Conservation (phyloP, 805 yeast species). For the Zygoascus bituminiphila region DNA sequence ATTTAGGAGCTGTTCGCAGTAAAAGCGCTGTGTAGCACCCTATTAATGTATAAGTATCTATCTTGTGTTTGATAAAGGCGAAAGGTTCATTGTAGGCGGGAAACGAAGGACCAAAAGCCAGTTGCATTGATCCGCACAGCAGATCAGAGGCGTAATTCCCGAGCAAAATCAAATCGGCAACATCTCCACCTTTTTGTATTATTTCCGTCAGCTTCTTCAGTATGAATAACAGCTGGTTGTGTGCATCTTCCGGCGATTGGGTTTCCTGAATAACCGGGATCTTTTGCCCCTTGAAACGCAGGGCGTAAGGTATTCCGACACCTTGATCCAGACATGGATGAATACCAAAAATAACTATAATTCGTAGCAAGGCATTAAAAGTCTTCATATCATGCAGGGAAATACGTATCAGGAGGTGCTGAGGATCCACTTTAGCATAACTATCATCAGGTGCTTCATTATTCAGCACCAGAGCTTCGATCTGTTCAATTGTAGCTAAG, state of each 20-base stretch:
- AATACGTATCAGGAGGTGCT: conserved; percentile 35
- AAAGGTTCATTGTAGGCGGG: not conserved
- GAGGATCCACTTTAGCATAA: not conserved
- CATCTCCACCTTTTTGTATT: conserved; percentile 21
- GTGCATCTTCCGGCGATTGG: not conserved
- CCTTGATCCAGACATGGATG: conserved; percentile 51
- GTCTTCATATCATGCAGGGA: conserved; percentile 80
- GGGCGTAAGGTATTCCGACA: conserved; percentile 56
- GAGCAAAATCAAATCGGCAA: conserved; percentile 22
- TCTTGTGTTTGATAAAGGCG: conserved; percentile 6
- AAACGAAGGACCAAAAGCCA: conserved; percentile 4
- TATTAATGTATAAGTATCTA: conserved; percentile 55
- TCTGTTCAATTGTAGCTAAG: conserved; percentile 4
- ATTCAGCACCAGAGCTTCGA: conserved; percentile 3
- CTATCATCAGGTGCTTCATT: not conserved
- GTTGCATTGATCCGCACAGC: conserved; percentile 22
- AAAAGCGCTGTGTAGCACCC: conserved; percentile 52
- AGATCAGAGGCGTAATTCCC: conserved; percentile 26
- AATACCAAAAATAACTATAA: conserved; percentile 63
- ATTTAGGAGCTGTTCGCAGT: conserved; percentile 39
- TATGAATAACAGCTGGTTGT: conserved; percentile 7
- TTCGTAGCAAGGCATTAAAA: conserved; percentile 54
- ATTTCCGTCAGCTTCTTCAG: conserved; percentile 15
- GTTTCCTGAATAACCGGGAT: conserved; percentile 13
- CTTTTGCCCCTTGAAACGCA: conserved; percentile 41